Evolutionary conservation across 495 filamentous ascomycete species (phyloP), one percentile per base, ranked within the genome.

Genomic region (Bacidia gigantensis): DNA sequence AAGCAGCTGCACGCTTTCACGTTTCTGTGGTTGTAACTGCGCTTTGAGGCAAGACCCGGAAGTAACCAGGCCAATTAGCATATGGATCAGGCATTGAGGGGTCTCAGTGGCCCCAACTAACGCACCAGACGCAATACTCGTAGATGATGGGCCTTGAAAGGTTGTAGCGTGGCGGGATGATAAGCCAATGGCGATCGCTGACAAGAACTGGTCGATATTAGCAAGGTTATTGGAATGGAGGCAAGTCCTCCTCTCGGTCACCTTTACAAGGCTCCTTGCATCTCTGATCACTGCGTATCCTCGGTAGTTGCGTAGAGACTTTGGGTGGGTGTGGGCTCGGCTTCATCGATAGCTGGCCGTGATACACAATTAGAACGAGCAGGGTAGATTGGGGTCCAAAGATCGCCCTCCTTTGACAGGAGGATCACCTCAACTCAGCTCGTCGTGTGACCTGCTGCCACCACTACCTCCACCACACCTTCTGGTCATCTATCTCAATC

Each of bases 11-110:
- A 39, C n/a, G 32, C n/a, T 10, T 39, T 39, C n/a, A 39, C n/a
- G 32, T 39, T 10, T 39, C 32, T 39, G 10, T 10, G 32, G 10
- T n/a, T 39, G n/a, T 39, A 39, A 10, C 5, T 22, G 7, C 41
- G 41, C 17, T 5, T 9, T 44, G 18, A 11, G 45, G 45, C 21
- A 48, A n/a, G 45, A 18, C 11, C 21, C 45, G 45, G 25, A 48
- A 48, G 45, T 18, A 25, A 48, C 45, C 45, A 48, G 26, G 18
- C 45, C 45, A 48, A 48, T 48, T 44, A 22, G 21, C 14, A 7
- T 9, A 9, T 17, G 17, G 25, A 44, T 22, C 7, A 44, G 12
- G 41, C 41, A 17, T 7, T 44, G 5, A 18, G 9, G 5, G 7
- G 41, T 44, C 5, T 9, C 7, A 44, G 20, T n/a, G 22, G 47